phyloP scores from a whole-genome alignment of 1,139 yeast species.

The Magnusiomyces paraingens region DNA sequence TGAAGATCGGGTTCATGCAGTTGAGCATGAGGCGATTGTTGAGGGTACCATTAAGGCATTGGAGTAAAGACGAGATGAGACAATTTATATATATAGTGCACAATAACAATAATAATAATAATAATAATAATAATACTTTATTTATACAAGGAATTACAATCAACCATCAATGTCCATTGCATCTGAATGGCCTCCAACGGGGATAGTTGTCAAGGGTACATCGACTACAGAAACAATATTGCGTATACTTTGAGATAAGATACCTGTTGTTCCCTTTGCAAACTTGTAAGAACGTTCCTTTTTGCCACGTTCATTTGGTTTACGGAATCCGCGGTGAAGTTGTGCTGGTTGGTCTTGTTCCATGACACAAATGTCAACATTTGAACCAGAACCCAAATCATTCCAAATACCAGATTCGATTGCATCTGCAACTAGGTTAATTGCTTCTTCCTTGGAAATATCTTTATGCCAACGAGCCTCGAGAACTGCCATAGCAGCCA shows the following conservation, averaged over 20 bases:
- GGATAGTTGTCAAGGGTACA: slow-evolving; percentile 26
- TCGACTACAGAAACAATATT: slow-evolving; percentile 69
- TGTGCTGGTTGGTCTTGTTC: slow-evolving; percentile 76
- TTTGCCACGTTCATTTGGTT: slow-evolving; percentile 80
- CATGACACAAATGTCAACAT: slow-evolving; percentile 95
- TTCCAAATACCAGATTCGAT: slow-evolving; percentile 98
- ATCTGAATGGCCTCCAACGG: slow-evolving; percentile 39
- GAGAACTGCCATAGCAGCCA: slow-evolving; percentile 97
- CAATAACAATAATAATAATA: neutral
- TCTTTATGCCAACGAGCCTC: slow-evolving; percentile 82
- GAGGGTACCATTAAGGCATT: slow-evolving; percentile 73
- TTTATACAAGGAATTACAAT: neutral
- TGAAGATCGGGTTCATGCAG: slow-evolving; percentile 73
- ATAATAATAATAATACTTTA: neutral
- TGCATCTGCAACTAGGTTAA: slow-evolving; percentile 83
- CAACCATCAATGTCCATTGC: slow-evolving; percentile 73
- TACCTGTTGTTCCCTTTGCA: slow-evolving; percentile 86
- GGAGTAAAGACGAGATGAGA: slow-evolving; percentile 35
- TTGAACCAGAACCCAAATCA: slow-evolving; percentile 97
- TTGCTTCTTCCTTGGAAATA: slow-evolving; percentile 79
- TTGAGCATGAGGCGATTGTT: slow-evolving; percentile 87
- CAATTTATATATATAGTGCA: neutral
- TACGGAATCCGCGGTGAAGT: slow-evolving; percentile 75
- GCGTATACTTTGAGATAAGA: slow-evolving; percentile 57
- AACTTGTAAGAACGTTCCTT: slow-evolving; percentile 82